phyloP scores from a whole-genome alignment of 352 stramenopile genomes.

The Phytopythium kandeliae region DNA sequence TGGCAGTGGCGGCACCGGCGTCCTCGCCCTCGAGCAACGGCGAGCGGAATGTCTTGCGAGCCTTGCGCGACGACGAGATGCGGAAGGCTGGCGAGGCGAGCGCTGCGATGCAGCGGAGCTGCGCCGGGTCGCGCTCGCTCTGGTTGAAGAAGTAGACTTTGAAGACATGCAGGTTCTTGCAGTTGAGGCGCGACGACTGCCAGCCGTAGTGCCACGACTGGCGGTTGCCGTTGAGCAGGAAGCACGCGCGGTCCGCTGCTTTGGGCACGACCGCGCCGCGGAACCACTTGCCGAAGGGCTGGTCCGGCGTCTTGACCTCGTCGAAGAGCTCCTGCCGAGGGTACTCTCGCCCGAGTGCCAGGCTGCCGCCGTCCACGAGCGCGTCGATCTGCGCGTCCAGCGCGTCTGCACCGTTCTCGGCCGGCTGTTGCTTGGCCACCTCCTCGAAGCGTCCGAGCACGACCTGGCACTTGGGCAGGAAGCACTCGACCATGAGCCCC shows the following conservation, averaged over 20 bases:
- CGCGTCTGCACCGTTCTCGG: constrained; percentile 3
- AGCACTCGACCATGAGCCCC: constrained; percentile 68
- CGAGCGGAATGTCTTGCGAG: constrained; percentile 69
- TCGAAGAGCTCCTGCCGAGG: constrained; percentile 51
- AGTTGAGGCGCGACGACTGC: constrained; percentile 80
- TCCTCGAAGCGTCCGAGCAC: constrained; percentile 75
- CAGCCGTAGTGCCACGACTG: constrained; percentile 86
- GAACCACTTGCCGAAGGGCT: constrained; percentile 75
- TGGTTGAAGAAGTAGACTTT: constrained; percentile 62
- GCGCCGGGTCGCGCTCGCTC: constrained; percentile 16
- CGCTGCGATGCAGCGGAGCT: constrained; percentile 43
- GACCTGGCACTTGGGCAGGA: constrained; percentile 44
- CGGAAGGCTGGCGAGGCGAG: constrained; percentile 63
- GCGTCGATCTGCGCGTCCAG: constrained; percentile 15
- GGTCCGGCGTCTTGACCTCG: constrained; percentile 73
- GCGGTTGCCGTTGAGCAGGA: constrained; percentile 80
- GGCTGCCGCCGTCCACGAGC: constrained; percentile 19
- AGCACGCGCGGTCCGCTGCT: constrained; percentile 28
- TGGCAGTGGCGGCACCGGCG: constrained; percentile 1
- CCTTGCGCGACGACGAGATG: constrained; percentile 81
- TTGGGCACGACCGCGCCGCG: constrained; percentile 38
- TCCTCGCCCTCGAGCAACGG: constrained; percentile 16
- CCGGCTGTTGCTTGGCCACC: constrained; percentile 38
- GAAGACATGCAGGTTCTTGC: constrained; percentile 82
- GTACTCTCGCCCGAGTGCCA: constrained; percentile 43